A percentile compares a stretch with the other conserved stretches of the same genome.
phyloP scores from a whole-genome alignment of 2,329 filamentous ascomycete species.

The Onygena corvina region DNA sequence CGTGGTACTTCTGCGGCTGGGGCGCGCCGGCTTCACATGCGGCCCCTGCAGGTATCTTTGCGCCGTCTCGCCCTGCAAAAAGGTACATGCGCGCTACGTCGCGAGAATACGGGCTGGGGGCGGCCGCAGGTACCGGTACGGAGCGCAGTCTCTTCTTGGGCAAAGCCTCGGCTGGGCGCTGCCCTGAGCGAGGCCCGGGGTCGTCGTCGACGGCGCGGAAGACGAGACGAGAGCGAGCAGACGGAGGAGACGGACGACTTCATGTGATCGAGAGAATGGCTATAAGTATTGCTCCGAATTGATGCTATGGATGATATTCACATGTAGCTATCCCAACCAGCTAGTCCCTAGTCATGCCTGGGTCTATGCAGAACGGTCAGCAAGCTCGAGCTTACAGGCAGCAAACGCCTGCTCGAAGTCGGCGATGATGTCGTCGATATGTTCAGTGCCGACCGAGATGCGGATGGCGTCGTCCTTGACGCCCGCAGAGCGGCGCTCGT shows the following conservation, averaged over 20 bases:
- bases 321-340: neutral
- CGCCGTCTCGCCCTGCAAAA: neutral
- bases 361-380: constrained; percentile 9
- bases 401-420: constrained; percentile 89
- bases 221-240: neutral
- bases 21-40: neutral
- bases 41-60: neutral
- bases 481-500: constrained; percentile 69
- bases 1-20: neutral
- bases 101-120: neutral
- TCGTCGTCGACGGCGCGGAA: neutral
- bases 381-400: constrained; percentile 28
- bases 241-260: neutral
- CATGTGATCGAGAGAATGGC: too few relatives aligned
- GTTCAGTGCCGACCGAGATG: constrained; percentile 89
- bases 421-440: constrained; percentile 92
- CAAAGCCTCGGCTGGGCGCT: constrained; percentile 3
- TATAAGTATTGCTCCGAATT: too few relatives aligned
- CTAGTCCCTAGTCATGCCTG: neutral
- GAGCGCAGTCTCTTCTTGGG: neutral
- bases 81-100: neutral
- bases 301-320: too few relatives aligned
- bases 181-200: neutral
- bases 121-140: neutral
- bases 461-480: constrained; percentile 84